phyloP scores from a whole-genome alignment of 768 basidiomycete genomes.

The Lyophyllum semitale region DNA sequence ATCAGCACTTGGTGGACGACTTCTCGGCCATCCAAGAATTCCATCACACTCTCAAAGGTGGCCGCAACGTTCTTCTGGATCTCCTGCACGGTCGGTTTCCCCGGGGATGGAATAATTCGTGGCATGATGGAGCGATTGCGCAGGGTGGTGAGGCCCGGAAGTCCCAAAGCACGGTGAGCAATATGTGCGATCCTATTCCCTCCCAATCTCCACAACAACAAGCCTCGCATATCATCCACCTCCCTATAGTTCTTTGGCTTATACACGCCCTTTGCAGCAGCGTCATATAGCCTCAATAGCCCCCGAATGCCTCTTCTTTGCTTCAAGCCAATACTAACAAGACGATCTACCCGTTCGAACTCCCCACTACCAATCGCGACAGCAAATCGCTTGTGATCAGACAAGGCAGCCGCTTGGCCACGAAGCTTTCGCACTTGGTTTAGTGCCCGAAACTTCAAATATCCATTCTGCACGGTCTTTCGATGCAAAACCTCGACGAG shows the following conservation, averaged over 20 bases:
- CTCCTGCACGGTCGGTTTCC: slow-evolving; percentile 4
- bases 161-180: slow-evolving; percentile 16
- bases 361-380: slow-evolving; percentile 24
- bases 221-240: slow-evolving; percentile 17
- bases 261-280: slow-evolving; percentile 13
- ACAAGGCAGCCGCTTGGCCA: slow-evolving; percentile 10
- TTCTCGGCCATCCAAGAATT: not conserved
- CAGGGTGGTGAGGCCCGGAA: slow-evolving; percentile 18
- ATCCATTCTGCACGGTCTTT: slow-evolving; percentile 1
- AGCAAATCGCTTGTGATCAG: slow-evolving; percentile 20
- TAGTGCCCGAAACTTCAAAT: not conserved
- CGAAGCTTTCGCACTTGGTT: slow-evolving; percentile 21
- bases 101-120: slow-evolving; percentile 14
- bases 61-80: slow-evolving; percentile 5
- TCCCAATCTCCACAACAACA: slow-evolving; percentile 24
- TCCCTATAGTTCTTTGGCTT: slow-evolving; percentile 23
- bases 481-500: slow-evolving; percentile 1
- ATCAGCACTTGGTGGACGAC: slow-evolving; percentile 23
- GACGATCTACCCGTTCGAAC: slow-evolving; percentile 15
- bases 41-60: not conserved
- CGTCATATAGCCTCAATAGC: not conserved
- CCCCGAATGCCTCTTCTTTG: not conserved
- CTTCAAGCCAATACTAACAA: slow-evolving; percentile 18
- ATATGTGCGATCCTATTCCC: slow-evolving; percentile 22
- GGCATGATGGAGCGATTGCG: slow-evolving; percentile 15